phyloP scores from a whole-genome alignment of 1,284 basidiomycete genomes.

The Testicularia cyperi region DNA sequence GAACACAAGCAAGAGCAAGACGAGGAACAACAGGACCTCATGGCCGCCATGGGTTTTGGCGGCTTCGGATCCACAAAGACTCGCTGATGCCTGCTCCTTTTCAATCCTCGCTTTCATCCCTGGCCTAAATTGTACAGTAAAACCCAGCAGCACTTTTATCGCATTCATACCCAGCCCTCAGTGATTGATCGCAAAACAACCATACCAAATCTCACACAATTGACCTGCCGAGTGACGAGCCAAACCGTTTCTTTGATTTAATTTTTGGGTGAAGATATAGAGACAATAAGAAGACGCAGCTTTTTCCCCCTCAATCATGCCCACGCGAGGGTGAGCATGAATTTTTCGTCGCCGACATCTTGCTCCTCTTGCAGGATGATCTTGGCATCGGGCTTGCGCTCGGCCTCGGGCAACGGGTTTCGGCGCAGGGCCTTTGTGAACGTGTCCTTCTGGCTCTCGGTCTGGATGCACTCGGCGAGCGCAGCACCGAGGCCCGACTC shows the following conservation, averaged over 20 bases:
- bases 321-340: constrained; percentile 63
- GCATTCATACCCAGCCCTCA: too few relatives aligned
- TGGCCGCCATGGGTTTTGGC: constrained; percentile 86
- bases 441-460: constrained; percentile 70
- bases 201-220: too few relatives aligned
- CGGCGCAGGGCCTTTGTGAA: constrained; percentile 77
- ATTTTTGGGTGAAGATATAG: too few relatives aligned
- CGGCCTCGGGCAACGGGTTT: constrained; percentile 36
- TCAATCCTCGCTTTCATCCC: too few relatives aligned
- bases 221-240: too few relatives aligned
- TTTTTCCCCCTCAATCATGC: too few relatives aligned
- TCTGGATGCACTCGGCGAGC: constrained; percentile 74
- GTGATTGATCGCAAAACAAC: too few relatives aligned
- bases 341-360: constrained; percentile 80
- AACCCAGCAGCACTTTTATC: too few relatives aligned
- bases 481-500: constrained; percentile 68
- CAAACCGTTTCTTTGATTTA: too few relatives aligned
- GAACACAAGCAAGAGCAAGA: not conserved
- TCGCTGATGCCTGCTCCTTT: too few relatives aligned
- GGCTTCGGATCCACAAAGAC: constrained; percentile 78
- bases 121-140: too few relatives aligned
- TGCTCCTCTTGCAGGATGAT: constrained; percentile 80
- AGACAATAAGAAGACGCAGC: too few relatives aligned
- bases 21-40: constrained; percentile 18
- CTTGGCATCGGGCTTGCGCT: constrained; percentile 62